Evolutionary conservation across 2,329 filamentous ascomycete species (phyloP).

Genomic region (Aspergillus sp.): DNA sequence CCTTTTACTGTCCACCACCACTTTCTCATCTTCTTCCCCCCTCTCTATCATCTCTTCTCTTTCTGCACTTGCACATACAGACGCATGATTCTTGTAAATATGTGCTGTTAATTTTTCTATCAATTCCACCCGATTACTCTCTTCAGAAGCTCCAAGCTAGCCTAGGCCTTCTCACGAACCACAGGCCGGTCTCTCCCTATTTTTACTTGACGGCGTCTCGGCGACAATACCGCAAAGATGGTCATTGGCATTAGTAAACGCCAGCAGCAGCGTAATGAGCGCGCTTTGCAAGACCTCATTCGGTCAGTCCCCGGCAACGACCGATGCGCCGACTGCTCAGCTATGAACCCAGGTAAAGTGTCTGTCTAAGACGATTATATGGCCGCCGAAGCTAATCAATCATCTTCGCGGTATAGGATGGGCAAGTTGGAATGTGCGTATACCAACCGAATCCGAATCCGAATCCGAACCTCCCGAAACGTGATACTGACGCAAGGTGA

Average conservation of each 20-base stretch:
- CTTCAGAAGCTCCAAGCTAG: slow-evolving; percentile 24
- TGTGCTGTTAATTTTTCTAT: slow-evolving; percentile 21
- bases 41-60: slow-evolving; percentile 3
- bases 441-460: slow-evolving; percentile 5
- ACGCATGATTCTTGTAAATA: slow-evolving; percentile 21
- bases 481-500: slow-evolving; percentile 20
- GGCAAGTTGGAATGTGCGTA: slow-evolving; percentile 93
- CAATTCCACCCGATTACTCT: slow-evolving; percentile 13
- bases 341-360: slow-evolving; percentile 83
- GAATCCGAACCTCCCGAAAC: slow-evolving; percentile 6
- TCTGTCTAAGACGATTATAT: neutral
- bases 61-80: slow-evolving; percentile 9
- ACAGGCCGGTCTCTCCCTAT: neutral
- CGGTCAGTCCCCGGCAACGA: slow-evolving; percentile 86
- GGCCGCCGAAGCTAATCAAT: slow-evolving; percentile 6
- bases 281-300: slow-evolving; percentile 85
- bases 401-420: slow-evolving; percentile 64
- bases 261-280: slow-evolving; percentile 97
- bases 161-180: slow-evolving; percentile 5
- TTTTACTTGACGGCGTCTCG: neutral
- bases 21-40: slow-evolving; percentile 8
- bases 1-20: slow-evolving; percentile 8
- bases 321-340: slow-evolving; percentile 88
- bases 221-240: slow-evolving; percentile 55
- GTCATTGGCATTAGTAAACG: slow-evolving; percentile 83